Evolutionary conservation across 768 basidiomycete species (phyloP).

Genomic region (Collybia sp.): DNA sequence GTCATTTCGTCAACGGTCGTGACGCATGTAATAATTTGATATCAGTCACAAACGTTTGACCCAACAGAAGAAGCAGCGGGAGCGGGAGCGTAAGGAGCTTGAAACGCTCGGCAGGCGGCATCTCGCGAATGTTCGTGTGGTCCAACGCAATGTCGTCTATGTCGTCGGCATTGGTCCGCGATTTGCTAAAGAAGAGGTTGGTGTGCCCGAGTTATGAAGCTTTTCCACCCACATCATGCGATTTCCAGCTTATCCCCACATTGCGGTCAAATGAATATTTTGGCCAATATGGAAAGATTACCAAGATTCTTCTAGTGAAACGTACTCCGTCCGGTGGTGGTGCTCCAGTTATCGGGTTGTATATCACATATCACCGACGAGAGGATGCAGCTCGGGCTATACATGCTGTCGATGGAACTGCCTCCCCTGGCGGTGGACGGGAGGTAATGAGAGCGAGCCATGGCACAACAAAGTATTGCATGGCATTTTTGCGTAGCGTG

Average conservation of each 20-base stretch:
- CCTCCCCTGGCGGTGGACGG: constrained; percentile 84
- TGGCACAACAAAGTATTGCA: constrained; percentile 98
- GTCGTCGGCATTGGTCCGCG: constrained; percentile 92
- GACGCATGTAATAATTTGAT: constrained; percentile 7
- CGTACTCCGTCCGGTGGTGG: constrained; percentile 72
- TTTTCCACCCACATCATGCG: constrained; percentile 7
- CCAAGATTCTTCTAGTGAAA: constrained; percentile 91
- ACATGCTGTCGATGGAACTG: constrained; percentile 85
- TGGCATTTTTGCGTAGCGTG: constrained; percentile 84
- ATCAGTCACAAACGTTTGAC: constrained; percentile 88
- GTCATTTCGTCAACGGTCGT: constrained; percentile 26
- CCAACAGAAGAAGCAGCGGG: constrained; percentile 92
- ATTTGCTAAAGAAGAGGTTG: constrained; percentile 94
- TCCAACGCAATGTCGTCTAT: constrained; percentile 94
- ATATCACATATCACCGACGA: constrained; percentile 91
- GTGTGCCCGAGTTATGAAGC: constrained; percentile 16
- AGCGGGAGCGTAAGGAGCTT: constrained; percentile 93
- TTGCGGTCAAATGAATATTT: constrained; percentile 95
- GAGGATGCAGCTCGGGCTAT: constrained; percentile 96
- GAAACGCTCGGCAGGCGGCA: constrained; percentile 81
- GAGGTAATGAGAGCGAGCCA: constrained; percentile 91
- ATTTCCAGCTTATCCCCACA: constrained; percentile 75
- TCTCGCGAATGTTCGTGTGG: constrained; percentile 91
- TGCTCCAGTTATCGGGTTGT: constrained; percentile 82
- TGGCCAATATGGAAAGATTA: constrained; percentile 97